Base-by-base conservation (phyloP, 768 basidiomycete species). In the Boletus barrowsii region DNA sequence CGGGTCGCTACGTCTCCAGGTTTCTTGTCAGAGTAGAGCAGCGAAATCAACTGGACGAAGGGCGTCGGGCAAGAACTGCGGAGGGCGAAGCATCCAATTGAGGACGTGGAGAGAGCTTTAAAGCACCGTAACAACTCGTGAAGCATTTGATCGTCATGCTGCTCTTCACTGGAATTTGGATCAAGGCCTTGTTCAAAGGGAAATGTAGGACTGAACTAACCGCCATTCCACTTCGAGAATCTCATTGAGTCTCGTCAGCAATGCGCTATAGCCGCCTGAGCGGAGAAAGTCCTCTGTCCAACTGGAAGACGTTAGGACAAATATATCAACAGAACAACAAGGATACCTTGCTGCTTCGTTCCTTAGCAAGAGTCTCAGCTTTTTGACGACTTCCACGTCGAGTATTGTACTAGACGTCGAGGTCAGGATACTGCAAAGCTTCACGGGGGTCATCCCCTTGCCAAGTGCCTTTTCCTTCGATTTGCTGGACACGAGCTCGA, bases 11-110 rank as follows among this genome's bases (percentile, higher is more conserved):
- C 78, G 37, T 99, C 97, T 42, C 97, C 97, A 0, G 97, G 97
- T 68, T 95, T 97, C 77, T 98, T 98, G 76, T 98, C 96, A 4
- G 94, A 96, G 71, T 92, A 98, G 3, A 98, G 77, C 15, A 98
- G 79, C 10, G 84, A 75, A 17, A 95, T 79, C 29, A 99, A 78
- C 57, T 95, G 89, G 5, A 79, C 77, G 68, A 93, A 98, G 1
- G 96, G 97, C 0, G 87, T 84, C 1, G 95, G 94, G 54, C 88
- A 88, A 30, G 86, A 88, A 62, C 84, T 87, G n/a, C 93, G 86
- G 11, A 99, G 81, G 5, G 97, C 93, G 49, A 86, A 84, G 65
- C 90, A 94, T 14, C 96, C 96, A 35, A 90, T 86, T 44, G 87
- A 79, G 9, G 91, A 93, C 0, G 95, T 96, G 0, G 91, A 87